Evolutionary conservation across 202 grass and related monocot genomes (phyloP), one percentile per base, ranked within the genome.

Genomic region (Saccharum hybrid): DNA sequence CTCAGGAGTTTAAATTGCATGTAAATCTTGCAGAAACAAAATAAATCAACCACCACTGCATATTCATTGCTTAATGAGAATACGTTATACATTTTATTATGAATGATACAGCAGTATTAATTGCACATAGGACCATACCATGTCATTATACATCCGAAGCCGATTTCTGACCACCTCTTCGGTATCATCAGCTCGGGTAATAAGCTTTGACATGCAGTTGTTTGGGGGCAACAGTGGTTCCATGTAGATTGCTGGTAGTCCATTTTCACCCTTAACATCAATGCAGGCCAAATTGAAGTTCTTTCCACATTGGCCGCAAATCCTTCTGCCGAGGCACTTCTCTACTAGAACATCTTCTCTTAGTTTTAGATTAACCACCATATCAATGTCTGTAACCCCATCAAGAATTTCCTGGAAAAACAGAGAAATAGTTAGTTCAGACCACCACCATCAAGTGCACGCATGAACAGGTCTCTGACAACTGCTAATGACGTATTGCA

Each of bases 361-460:
- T 67, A 97, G 73, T 86, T 97, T 97, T 60, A 97, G 85, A 83
- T 97, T 97, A 63, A 97, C 87, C 7, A 97, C 94, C 87, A 97
- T 90, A 80, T 97, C 94, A 67, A 97, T 94, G 40, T 97, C 89
- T 0, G 84, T 86, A 79, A 94, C 87, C 30, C 80, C 94, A 11
- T 91, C 89, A 62, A 97, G 82, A 67, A 91, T 93, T 91, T 91
- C 91, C 94, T 97, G 83, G 65, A 86, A 57, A 60, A 2, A 38
- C 2, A 60, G 10, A 63, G 14, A 28, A 13, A 71, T 19, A 87
- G 18, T 80, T 31, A 84, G 51, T 61, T 21, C 40, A 22, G 22
- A 83, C 0, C 23, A 81, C 3, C 10, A 68, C 36, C 12, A 79
- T 68, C 33, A 73, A 72, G 21, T 49, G 46, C 28, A 86, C 36